Evolutionary conservation across 2,329 filamentous ascomycete species (phyloP).

Genomic region (Raffaelea arxii): DNA sequence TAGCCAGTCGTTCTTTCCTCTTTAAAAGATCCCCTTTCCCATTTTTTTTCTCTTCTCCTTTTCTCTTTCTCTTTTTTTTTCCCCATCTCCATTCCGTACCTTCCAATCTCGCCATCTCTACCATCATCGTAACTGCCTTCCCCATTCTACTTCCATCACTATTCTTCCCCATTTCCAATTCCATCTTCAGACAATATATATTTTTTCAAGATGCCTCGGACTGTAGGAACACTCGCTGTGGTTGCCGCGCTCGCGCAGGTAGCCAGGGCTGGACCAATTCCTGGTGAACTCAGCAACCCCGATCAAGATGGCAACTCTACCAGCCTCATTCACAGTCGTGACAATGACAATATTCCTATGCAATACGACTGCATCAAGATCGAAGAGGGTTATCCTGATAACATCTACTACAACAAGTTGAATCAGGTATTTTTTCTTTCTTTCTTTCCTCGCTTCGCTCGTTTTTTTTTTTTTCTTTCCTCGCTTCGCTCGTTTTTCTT

Average conservation of each 20-base stretch:
- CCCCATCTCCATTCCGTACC: background rate
- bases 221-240: background rate
- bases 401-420: conserved; percentile 10
- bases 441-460: no score
- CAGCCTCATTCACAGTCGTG: no score
- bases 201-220: background rate
- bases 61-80: background rate
- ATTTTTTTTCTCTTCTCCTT: background rate
- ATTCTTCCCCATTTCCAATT: background rate
- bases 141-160: background rate
- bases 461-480: no score
- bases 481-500: no score
- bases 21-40: no score
- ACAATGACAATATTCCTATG: no score
- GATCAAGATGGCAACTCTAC: background rate
- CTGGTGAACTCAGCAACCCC: background rate
- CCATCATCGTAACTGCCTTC: background rate
- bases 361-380: conserved; percentile 5
- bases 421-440: no score
- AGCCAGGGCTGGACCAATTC: background rate
- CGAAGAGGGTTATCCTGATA: conserved; percentile 4
- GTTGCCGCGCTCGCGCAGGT: background rate
- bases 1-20: no score
- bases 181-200: background rate
- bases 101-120: background rate